Evolutionary conservation across 2,329 filamentous ascomycete species (phyloP).

Genomic region (Colletotrichum tropicale): DNA sequence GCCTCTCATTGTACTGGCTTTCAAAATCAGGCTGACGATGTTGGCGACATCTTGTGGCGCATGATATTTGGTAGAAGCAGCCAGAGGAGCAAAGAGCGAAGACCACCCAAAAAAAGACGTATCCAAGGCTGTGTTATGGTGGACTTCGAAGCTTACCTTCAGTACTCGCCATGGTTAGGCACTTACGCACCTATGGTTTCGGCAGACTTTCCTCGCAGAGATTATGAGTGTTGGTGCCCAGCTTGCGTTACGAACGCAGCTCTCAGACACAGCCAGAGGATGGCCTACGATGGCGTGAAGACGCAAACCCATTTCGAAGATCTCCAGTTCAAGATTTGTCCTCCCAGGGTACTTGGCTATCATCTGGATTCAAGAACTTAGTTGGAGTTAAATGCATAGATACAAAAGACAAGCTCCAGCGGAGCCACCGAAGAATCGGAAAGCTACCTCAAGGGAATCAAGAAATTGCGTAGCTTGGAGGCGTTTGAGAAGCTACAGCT

Average conservation of each 20-base stretch:
- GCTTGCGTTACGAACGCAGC: neutral
- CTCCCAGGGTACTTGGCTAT: neutral
- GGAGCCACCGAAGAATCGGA: neutral
- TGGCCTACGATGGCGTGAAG: neutral
- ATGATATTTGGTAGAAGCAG: neutral
- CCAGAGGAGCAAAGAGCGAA: neutral
- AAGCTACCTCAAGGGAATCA: neutral
- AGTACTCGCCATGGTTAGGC: neutral
- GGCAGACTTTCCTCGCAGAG: neutral
- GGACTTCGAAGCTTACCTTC: neutral
- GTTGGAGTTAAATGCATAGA: neutral
- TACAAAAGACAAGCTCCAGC: neutral
- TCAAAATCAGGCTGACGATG: neutral
- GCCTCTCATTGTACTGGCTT: neutral
- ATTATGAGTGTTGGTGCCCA: neutral
- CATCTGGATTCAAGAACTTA: neutral
- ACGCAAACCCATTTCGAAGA: neutral
- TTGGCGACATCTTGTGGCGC: neutral
- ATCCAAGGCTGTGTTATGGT: neutral
- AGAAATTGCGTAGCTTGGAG: neutral
- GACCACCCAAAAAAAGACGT: neutral
- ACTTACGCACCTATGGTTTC: neutral
- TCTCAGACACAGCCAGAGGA: neutral
- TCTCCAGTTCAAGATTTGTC: neutral
- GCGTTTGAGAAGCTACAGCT: neutral